phyloP scores from a whole-genome alignment of 805 yeast species.

The Dipodascopsis uninucleata region DNA sequence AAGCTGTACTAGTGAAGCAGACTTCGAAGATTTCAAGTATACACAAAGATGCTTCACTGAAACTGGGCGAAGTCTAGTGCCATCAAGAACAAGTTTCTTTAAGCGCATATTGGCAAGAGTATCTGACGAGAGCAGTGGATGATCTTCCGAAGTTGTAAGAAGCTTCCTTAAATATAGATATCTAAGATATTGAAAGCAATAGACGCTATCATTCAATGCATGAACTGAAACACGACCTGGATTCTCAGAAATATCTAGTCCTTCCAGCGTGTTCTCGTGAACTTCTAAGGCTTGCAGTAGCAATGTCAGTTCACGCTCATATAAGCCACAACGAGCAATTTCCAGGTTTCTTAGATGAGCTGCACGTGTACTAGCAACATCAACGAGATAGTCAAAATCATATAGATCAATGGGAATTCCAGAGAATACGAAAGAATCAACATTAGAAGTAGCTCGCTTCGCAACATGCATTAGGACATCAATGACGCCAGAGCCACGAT shows the following conservation, averaged over 20 bases:
- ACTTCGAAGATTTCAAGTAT: constrained; percentile 11
- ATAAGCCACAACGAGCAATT: constrained; percentile 27
- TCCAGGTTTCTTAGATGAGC: constrained; percentile 25
- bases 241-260: constrained; percentile 30
- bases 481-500: constrained; percentile 20
- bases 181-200: constrained; percentile 23
- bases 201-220: constrained; percentile 25
- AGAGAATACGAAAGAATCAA: constrained; percentile 26
- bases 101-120: constrained; percentile 25
- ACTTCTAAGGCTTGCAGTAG: constrained; percentile 28
- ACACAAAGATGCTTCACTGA: constrained; percentile 23
- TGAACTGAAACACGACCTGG: constrained; percentile 29
- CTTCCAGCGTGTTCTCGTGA: constrained; percentile 27
- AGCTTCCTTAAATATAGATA: constrained; percentile 18
- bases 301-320: constrained; percentile 29
- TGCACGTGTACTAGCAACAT: constrained; percentile 21
- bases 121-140: constrained; percentile 23
- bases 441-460: constrained; percentile 22
- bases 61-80: constrained; percentile 20
- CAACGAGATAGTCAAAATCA: constrained; percentile 26
- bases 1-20: constrained; percentile 19
- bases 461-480: constrained; percentile 27
- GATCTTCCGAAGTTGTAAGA: constrained; percentile 23
- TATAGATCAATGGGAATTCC: constrained; percentile 18
- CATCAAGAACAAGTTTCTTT: constrained; percentile 26